A percentile compares a stretch with the other conserved stretches of the same genome.
Conservation (phyloP, 108 stramenopile genomes). For the Schizochytrium sp. region DNA sequence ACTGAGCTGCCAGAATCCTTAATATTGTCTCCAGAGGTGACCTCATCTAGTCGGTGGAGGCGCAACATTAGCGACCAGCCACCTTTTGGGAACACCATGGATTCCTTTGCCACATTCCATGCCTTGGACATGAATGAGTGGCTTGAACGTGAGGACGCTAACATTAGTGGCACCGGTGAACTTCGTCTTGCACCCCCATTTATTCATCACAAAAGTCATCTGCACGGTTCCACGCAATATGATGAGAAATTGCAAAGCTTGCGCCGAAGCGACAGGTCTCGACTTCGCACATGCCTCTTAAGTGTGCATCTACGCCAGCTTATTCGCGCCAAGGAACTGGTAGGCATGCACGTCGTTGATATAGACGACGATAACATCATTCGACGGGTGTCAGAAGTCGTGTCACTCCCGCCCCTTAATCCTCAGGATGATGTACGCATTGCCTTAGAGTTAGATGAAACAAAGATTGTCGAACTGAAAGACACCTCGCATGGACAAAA, state of each 20-base stretch:
- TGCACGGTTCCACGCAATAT: not conserved
- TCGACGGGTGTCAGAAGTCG: not conserved
- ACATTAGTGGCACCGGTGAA: not conserved
- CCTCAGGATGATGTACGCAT: not conserved
- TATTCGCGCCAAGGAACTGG: not conserved
- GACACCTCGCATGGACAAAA: not conserved
- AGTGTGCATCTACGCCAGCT: constrained; percentile 18
- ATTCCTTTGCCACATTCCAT: constrained; percentile 46
- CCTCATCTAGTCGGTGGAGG: not conserved
- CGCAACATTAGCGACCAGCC: not conserved
- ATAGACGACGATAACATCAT: not conserved
- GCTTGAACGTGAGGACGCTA: constrained; percentile 1
- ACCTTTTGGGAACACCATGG: constrained; percentile 17
- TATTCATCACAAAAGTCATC: not conserved
- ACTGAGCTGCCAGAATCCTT: not conserved
- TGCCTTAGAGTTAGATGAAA: not conserved
- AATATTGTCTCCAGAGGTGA: not conserved
- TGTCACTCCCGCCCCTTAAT: not conserved
- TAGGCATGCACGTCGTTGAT: not conserved
- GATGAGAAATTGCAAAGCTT: not conserved
- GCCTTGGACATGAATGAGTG: constrained; percentile 52
- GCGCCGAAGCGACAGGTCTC: not conserved
- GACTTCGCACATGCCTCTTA: not conserved
- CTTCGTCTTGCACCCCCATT: constrained; percentile 26
- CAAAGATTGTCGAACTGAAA: not conserved